Evolutionary conservation across 768 basidiomycete genomes (phyloP).

Genomic region (Auriscalpium vulgare): DNA sequence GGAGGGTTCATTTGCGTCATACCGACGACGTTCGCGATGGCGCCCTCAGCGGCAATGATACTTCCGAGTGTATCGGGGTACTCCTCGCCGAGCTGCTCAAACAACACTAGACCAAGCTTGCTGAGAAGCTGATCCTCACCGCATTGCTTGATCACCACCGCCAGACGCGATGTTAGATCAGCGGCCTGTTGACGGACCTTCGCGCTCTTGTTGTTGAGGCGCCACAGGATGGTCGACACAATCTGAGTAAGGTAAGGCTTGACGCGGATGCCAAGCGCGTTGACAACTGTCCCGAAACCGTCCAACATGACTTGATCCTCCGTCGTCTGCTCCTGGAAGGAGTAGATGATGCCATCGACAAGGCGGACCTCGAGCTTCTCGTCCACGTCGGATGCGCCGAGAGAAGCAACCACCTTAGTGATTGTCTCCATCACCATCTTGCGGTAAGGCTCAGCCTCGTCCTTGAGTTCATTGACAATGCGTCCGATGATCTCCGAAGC

Average conservation of each 20-base stretch:
- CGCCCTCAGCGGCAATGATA: constrained; percentile 97
- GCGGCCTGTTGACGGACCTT: constrained; percentile 99
- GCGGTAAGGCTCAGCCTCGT: constrained; percentile 83
- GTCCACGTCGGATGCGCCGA: constrained; percentile 97
- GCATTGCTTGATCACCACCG: constrained; percentile 97
- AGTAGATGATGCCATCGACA: constrained; percentile 97
- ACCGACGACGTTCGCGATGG: constrained; percentile 98
- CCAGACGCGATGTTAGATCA: constrained; percentile 92
- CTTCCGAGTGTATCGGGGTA: constrained; percentile 99
- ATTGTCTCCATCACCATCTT: constrained; percentile 99
- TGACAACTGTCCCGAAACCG: constrained; percentile 96
- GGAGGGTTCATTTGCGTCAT: constrained; percentile 99
- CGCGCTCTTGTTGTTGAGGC: constrained; percentile 98
- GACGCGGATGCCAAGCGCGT: constrained; percentile 89
- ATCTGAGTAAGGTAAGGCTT: constrained; percentile 99
- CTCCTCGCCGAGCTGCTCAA: constrained; percentile 98
- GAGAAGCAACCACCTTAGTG: constrained; percentile 87
- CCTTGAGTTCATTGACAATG: constrained; percentile 84
- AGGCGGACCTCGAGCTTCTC: constrained; percentile 90
- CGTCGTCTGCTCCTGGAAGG: constrained; percentile 99
- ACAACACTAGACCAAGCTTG: constrained; percentile 93
- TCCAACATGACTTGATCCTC: constrained; percentile 99
- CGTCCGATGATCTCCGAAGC: constrained; percentile 93
- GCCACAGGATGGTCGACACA: constrained; percentile 98
- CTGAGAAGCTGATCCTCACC: constrained; percentile 93